Evolutionary conservation across 768 basidiomycete species (phyloP).

Genomic region (Kwoniella heveanensis): DNA sequence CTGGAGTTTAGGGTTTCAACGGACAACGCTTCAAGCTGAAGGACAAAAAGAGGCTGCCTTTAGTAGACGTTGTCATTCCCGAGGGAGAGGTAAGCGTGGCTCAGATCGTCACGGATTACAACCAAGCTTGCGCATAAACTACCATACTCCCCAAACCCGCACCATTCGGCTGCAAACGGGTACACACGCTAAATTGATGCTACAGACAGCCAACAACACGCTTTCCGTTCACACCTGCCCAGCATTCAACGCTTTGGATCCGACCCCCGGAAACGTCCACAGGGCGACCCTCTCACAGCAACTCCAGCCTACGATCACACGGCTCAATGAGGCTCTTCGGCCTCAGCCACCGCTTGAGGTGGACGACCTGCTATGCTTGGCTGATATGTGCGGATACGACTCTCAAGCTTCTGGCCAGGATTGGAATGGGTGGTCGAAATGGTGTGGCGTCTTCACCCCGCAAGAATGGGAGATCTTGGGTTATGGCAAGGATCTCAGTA

Average conservation of each 20-base stretch:
- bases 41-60: conserved; percentile 15
- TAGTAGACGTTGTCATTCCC: conserved; percentile 37
- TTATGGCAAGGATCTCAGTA: conserved; percentile 71
- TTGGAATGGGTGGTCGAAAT: conserved; percentile 62
- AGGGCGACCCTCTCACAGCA: conserved; percentile 18
- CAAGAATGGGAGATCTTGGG: conserved; percentile 70
- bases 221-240: conserved; percentile 47
- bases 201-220: conserved; percentile 46
- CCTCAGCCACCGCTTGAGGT: conserved; percentile 58
- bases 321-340: conserved; percentile 36
- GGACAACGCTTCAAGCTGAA: conserved; percentile 35
- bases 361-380: conserved; percentile 64
- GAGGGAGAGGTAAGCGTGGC: conserved; percentile 32
- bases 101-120: background rate
- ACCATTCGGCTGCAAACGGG: too few relatives aligned
- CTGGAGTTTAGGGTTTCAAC: conserved; percentile 31
- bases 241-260: conserved; percentile 33
- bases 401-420: conserved; percentile 60
- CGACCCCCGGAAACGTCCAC: conserved; percentile 26
- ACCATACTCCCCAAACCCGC: too few relatives aligned
- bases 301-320: conserved; percentile 23
- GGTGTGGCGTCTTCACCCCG: conserved; percentile 70
- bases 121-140: too few relatives aligned
- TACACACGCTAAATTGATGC: too few relatives aligned
- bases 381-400: conserved; percentile 79